Evolutionary conservation across 2,329 filamentous ascomycete species (phyloP).

Genomic region (Tolypocladium ovalisporum): DNA sequence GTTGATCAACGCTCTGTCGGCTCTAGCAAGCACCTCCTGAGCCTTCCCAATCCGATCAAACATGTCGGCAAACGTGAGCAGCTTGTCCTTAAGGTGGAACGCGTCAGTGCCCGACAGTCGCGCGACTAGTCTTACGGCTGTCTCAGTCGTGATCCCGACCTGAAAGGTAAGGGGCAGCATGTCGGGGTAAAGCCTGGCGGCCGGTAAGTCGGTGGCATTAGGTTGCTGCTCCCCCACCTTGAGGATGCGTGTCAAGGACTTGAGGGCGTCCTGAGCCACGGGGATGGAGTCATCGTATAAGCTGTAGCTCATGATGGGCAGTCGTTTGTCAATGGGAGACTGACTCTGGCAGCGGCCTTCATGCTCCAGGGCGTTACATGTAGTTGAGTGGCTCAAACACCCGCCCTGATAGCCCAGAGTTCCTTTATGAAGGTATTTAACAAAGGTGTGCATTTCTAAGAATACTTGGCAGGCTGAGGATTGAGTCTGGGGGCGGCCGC

Average conservation of each 20-base stretch:
- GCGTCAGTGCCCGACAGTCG: background rate
- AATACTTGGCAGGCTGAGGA: no score
- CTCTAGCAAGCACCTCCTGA: background rate
- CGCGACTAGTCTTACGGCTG: background rate
- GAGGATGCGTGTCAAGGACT: background rate
- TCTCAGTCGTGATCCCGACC: background rate
- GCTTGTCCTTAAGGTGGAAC: background rate
- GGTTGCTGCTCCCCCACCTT: background rate
- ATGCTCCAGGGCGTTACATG: no score
- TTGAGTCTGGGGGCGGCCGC: no score
- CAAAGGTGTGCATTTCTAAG: background rate
- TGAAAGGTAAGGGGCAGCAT: background rate
- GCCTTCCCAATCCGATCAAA: background rate
- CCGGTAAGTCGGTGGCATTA: background rate
- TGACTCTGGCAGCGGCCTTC: no score
- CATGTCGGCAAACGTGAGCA: background rate
- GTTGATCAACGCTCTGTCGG: background rate
- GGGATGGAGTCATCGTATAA: background rate
- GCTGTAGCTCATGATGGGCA: background rate
- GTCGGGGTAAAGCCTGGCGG: background rate
- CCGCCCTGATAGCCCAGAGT: no score
- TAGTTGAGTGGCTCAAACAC: no score
- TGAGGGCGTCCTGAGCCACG: background rate
- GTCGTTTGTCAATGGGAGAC: background rate
- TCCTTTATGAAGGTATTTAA: no score